phyloP scores from a whole-genome alignment of 495 filamentous ascomycete genomes.

The Peziza echinospora region DNA sequence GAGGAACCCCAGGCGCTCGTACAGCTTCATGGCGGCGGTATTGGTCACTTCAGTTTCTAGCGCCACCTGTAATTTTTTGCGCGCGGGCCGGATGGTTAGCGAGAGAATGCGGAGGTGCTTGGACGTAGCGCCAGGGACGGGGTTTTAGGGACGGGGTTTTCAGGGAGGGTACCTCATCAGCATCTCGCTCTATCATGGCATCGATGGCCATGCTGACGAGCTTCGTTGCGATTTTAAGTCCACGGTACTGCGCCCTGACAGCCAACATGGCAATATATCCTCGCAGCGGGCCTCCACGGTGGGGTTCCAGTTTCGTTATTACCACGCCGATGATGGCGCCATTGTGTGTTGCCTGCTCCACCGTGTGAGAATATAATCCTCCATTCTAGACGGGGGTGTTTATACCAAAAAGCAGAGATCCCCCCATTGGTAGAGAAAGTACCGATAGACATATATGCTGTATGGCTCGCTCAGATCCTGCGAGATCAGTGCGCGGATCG shows the following conservation, averaged over 20 bases:
- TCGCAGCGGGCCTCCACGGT: constrained; percentile 50
- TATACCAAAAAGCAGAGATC: constrained; percentile 58
- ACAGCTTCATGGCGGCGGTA: constrained; percentile 72
- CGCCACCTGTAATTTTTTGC: constrained; percentile 35
- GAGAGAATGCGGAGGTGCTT: constrained; percentile 1
- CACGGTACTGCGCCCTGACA: constrained; percentile 53
- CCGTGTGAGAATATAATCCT: constrained; percentile 30
- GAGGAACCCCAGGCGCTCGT: constrained; percentile 82
- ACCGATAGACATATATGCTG: constrained; percentile 98
- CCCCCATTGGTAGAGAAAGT: constrained; percentile 97
- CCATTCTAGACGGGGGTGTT: not conserved
- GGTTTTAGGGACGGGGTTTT: constrained; percentile 1
- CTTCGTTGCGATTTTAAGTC: constrained; percentile 66
- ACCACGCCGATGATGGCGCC: constrained; percentile 59
- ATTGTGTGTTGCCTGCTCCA: constrained; percentile 19
- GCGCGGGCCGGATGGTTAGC: not conserved
- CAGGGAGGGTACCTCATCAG: constrained; percentile 48
- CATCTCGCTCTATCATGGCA: constrained; percentile 61
- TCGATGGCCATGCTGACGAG: constrained; percentile 82
- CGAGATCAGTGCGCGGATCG: constrained; percentile 82
- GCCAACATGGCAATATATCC: constrained; percentile 99
- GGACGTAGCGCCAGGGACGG: constrained; percentile 7
- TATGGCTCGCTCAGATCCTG: constrained; percentile 96
- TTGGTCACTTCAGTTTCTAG: constrained; percentile 96
- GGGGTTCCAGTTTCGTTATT: constrained; percentile 85